Evolutionary conservation across 140 eudicot species (phyloP).

Genomic region (Bidens hawaiensis): DNA sequence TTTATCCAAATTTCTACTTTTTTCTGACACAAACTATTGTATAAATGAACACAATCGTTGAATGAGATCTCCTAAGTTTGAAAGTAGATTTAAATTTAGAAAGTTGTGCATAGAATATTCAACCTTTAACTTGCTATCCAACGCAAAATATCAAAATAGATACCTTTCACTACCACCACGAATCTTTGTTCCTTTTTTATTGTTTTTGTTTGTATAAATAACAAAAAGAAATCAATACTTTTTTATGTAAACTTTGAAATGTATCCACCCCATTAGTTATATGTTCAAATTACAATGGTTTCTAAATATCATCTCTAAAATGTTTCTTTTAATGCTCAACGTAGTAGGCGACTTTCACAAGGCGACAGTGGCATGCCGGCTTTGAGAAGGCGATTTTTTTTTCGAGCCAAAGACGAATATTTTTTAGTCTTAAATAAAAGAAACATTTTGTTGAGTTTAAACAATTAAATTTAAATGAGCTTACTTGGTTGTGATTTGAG

Average conservation of each 20-base stretch:
- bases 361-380: too few relatives aligned
- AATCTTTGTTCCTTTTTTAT: background rate
- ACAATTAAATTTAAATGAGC: too few relatives aligned
- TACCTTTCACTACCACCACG: background rate
- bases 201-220: background rate
- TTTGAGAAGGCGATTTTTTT: too few relatives aligned
- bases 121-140: conserved; percentile 8
- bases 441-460: too few relatives aligned
- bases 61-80: conserved; percentile 9
- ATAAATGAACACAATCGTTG: background rate
- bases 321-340: too few relatives aligned
- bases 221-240: background rate
- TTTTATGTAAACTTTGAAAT: background rate
- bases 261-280: background rate
- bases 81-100: conserved; percentile 5
- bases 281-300: background rate
- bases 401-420: too few relatives aligned
- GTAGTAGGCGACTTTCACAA: too few relatives aligned
- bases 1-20: background rate
- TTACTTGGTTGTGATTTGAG: too few relatives aligned
- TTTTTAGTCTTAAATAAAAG: too few relatives aligned
- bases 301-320: background rate
- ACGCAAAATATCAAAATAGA: conserved; percentile 9
- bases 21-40: background rate
- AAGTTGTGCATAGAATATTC: conserved; percentile 8